phyloP scores from a whole-genome alignment of 2,329 filamentous ascomycete genomes.

The Diaporthe capsici region DNA sequence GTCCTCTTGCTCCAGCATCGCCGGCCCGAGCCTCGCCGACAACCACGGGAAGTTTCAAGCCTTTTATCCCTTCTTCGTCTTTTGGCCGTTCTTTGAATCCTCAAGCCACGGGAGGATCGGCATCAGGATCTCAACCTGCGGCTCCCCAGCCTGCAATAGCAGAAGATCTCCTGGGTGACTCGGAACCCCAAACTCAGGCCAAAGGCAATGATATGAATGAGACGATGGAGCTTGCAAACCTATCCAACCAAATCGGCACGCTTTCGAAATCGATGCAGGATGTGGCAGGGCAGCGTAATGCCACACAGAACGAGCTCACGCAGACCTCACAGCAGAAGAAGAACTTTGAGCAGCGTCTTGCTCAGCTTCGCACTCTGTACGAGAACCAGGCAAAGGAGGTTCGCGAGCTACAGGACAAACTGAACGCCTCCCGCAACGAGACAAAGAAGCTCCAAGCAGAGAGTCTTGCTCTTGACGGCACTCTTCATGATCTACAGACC shows the following conservation, averaged over 20 bases:
- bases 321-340: conserved; percentile 89
- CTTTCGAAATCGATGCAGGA: conserved; percentile 95
- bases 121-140: conserved; percentile 57
- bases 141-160: conserved; percentile 56
- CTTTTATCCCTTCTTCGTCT: conserved; percentile 91
- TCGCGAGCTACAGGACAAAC: conserved; percentile 85
- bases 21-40: conserved; percentile 63
- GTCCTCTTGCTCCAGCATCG: conserved; percentile 65
- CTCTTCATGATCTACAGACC: conserved; percentile 82
- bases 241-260: conserved; percentile 95
- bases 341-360: conserved; percentile 90
- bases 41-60: conserved; percentile 77
- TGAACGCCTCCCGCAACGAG: conserved; percentile 81
- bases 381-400: conserved; percentile 94
- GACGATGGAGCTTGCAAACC: conserved; percentile 91
- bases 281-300: conserved; percentile 84
- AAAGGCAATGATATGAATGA: conserved; percentile 91
- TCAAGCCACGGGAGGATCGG: conserved; percentile 79
- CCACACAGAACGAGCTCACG: conserved; percentile 85
- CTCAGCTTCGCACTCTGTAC: conserved; percentile 88
- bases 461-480: conserved; percentile 84
- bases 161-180: conserved; percentile 92
- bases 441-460: conserved; percentile 89
- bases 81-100: conserved; percentile 88
- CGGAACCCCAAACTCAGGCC: conserved; percentile 79